phyloP scores from a whole-genome alignment of 208 protist species.

The Leishmania mexicana region DNA sequence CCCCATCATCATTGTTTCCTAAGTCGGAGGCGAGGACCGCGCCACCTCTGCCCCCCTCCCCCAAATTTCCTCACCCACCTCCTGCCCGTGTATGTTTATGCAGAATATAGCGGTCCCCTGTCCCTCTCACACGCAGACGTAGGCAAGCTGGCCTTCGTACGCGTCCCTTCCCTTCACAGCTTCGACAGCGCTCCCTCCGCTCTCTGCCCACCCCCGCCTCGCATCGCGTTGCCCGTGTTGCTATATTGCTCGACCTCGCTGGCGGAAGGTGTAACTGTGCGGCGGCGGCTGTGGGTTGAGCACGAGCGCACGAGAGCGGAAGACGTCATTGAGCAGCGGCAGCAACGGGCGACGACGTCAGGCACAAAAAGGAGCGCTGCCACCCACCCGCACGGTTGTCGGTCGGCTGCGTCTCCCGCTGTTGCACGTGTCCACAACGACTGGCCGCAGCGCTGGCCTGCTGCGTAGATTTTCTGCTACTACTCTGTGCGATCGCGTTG shows the following conservation, averaged over 20 bases:
- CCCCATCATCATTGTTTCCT: background rate
- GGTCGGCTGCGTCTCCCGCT: background rate
- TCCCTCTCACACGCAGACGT: background rate
- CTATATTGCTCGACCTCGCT: background rate
- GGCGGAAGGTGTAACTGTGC: background rate
- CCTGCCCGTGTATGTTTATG: background rate
- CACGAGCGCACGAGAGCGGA: background rate
- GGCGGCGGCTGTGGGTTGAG: background rate
- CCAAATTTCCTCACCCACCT: background rate
- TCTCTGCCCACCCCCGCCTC: background rate
- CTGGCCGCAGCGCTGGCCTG: background rate
- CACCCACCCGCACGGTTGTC: background rate
- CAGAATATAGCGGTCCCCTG: background rate
- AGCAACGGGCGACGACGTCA: background rate
- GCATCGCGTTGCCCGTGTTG: background rate
- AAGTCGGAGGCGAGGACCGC: background rate
- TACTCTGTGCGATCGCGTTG: background rate
- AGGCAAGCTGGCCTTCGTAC: background rate
- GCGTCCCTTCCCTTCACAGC: background rate
- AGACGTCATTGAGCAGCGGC: background rate
- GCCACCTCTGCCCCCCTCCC: background rate
- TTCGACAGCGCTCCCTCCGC: background rate
- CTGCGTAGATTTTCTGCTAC: background rate
- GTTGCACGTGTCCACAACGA: background rate
- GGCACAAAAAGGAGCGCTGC: background rate